Base-by-base conservation (phyloP, 164 flowering plant genomes). In the Dillenia suffruticosa region DNA sequence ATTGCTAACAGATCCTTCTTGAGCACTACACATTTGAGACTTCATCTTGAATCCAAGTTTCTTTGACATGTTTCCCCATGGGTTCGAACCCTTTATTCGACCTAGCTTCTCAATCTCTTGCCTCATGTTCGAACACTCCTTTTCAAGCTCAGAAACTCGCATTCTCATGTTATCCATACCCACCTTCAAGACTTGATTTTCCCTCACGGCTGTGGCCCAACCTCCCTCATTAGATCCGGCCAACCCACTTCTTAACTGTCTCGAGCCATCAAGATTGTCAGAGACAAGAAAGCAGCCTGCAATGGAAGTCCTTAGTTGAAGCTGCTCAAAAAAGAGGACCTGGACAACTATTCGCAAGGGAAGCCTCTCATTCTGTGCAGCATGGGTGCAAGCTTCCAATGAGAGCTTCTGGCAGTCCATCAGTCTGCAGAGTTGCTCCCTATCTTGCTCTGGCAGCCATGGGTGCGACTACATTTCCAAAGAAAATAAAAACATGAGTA, bases 321-420 rank as follows among this genome's bases (percentile, higher is more conserved):
- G 87, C 81, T 93, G 98, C 78, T 93, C 98, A 46, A 93, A 90
- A 79, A 93, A 93, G 69, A 93, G 88, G 64, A 90, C 98, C 73
- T 90, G 98, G 59, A 93, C 96, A 10, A 93, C 70, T n/a, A 89
- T 74, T 76, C 97, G 78, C 1, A 93, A 76, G 10, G 98, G 98
- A 3, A 93, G 79, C 74, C 97, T 80, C 73, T 93, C 98, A 48
- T 93, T 93, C 73, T 93, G 97, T 0, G 98, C 98, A 2, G 98
- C 98, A 58, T 93, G 98, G 19, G 98, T 90, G 77, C 98, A 87
- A 12, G 98, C 98, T 79, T 93, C 98, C 55, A 90, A 65, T 1
- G 98, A 93, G 51, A 93, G 94, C 72, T 93, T 93, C 76, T 90
- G 98, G 78, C 96, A 93, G 72, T 93, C 97, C 85, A 93, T 84